Base-by-base conservation (phyloP, 192 early-diverging fungal genomes). In the Umbelopsis sp. region DNA sequence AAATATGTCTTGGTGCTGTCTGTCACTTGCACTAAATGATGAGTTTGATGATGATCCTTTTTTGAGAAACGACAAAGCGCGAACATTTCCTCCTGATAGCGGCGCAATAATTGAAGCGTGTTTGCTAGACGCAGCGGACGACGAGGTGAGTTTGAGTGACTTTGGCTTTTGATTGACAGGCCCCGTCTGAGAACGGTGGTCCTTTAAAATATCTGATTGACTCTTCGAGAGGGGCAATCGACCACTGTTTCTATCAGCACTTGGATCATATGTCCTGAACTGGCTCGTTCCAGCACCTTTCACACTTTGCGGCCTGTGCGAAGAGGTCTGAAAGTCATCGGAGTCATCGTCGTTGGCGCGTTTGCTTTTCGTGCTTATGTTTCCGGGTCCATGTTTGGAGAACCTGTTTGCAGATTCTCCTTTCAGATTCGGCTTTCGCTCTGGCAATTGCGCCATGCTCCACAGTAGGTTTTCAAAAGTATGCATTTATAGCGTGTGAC, bases 1-100 rank as follows among this genome's bases (percentile, higher is more conserved):
- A n/a, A 61, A 61, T 30, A 61, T 23, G 35, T 61, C 55, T 18
- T 61, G 30, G 4, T 1, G 21, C 25, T 61, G 55, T 25, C 33
- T 30, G 4, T 35, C 3, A 18, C 30, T 61, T 18, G 30, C 30
- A 13, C 55, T 15, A 33, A 25, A 30, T 61, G 30, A 4, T 18
- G 30, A 61, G 10, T 12, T 25, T 16, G 15, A 12, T 30, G 27
- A 30, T 22, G 55, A 35, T 15, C 27, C 33, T n/a, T 61, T 61
- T 25, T 61, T 61, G 55, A 61, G 55, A 25, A 35, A 61, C 23
- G 55, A 61, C 16, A 61, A 61, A 33, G 55, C 55, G 27, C 27
- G 27, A n/a, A 35, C 30, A 16, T 61, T 61, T 22, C 55, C 30
- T 15, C 55, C 27, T 37, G 55, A 61, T 8, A 25, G 13, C 7